A percentile compares a stretch with the other conserved stretches of the same genome.
Conservation (phyloP, 768 basidiomycete species). For the Lentinula edodes region DNA sequence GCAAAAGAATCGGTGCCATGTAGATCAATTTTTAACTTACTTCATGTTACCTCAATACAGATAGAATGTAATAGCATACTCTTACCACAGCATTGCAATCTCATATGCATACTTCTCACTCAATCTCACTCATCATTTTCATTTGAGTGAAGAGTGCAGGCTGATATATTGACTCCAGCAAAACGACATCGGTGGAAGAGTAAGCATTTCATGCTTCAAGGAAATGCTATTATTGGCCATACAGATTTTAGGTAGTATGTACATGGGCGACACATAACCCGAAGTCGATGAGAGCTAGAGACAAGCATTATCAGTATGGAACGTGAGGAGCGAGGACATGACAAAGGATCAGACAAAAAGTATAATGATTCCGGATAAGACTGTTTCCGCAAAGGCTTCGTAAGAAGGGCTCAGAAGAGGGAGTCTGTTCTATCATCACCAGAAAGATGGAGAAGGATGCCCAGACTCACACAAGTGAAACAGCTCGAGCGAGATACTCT, state of each 20-base stretch:
- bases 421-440: slow-evolving; percentile 87
- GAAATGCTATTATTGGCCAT: background rate
- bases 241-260: background rate
- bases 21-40: background rate
- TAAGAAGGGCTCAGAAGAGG: slow-evolving; percentile 70
- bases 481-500: too few species aligned
- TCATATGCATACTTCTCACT: too few species aligned
- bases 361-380: slow-evolving; percentile 91
- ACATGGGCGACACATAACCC: background rate
- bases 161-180: too few species aligned
- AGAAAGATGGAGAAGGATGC: slow-evolving; percentile 7
- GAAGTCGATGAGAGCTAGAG: background rate
- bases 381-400: slow-evolving; percentile 55
- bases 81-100: too few species aligned
- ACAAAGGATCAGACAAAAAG: slow-evolving; percentile 9
- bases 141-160: too few species aligned
- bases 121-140: too few species aligned
- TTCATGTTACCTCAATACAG: too few species aligned
- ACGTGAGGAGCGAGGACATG: too few species aligned
- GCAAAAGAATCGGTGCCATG: background rate
- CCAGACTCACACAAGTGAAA: too few species aligned
- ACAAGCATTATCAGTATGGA: background rate
- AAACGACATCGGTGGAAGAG: too few species aligned
- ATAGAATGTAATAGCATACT: too few species aligned
- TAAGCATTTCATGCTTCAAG: too few species aligned